phyloP scores from a whole-genome alignment of 805 yeast genomes.

The Wickerhamiella siamensis region DNA sequence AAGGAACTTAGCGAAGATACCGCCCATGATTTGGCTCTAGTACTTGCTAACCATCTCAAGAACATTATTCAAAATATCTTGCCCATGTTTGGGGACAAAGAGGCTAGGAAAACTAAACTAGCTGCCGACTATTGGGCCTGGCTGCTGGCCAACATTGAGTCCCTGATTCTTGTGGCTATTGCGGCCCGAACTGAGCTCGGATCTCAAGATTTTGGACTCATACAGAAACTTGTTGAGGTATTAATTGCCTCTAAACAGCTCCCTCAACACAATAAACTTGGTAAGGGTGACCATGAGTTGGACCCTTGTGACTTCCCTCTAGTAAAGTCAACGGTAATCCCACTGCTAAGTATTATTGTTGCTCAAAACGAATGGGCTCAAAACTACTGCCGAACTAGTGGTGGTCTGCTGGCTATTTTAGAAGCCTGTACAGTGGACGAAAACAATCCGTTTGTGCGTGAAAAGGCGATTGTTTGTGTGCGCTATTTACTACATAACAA shows the following conservation, averaged over 20 bases:
- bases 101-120: neutral
- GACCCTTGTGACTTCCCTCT: slow-evolving; percentile 17
- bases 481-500: slow-evolving; percentile 54
- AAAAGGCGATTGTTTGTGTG: slow-evolving; percentile 67
- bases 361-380: slow-evolving; percentile 43
- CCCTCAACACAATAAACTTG: slow-evolving; percentile 8
- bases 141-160: slow-evolving; percentile 4
- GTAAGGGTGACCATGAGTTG: slow-evolving; percentile 3
- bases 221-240: slow-evolving; percentile 1
- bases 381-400: slow-evolving; percentile 47
- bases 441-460: slow-evolving; percentile 68
- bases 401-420: slow-evolving; percentile 57
- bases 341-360: slow-evolving; percentile 45
- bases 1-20: neutral
- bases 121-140: slow-evolving; percentile 4
- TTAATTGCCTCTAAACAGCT: slow-evolving; percentile 4
- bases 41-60: neutral
- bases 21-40: neutral
- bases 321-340: slow-evolving; percentile 51
- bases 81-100: neutral
- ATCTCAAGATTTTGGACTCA: neutral
- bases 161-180: slow-evolving; percentile 4
- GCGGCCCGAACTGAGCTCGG: neutral
- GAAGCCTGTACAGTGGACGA: slow-evolving; percentile 77
- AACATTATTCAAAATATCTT: neutral